Conservation (phyloP, 2,329 filamentous ascomycete genomes). For the Fusarium liriodendri region DNA sequence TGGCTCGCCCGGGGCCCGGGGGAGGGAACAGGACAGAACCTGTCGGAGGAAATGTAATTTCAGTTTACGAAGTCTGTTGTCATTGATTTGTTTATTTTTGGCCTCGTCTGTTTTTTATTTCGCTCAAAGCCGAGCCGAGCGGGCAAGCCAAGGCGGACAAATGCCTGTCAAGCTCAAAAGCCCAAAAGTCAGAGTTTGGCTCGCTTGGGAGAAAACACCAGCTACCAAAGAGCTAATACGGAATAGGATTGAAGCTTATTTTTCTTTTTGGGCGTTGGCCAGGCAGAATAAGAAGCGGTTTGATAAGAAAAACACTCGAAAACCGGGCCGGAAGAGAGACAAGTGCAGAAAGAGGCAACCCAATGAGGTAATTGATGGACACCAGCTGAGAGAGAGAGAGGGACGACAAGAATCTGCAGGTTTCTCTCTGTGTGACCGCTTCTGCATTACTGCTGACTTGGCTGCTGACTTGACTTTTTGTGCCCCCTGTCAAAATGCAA, state of each 20-base stretch:
- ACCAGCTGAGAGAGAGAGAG: not conserved
- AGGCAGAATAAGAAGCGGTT: not conserved
- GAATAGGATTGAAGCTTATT: conserved; percentile 1
- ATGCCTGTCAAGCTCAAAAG: not conserved
- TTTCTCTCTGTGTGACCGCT: conserved; percentile 3
- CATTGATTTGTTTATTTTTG: not conserved
- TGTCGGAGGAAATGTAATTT: not conserved
- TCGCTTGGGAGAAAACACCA: not conserved
- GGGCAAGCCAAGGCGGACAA: not conserved
- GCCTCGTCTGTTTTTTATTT: not conserved
- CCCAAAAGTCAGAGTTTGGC: not conserved
- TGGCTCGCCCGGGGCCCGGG: not conserved
- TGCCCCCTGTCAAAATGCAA: not conserved
- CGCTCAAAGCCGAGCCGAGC: not conserved
- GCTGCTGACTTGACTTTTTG: not conserved
- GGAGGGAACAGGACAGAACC: not conserved
- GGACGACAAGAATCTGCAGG: not conserved
- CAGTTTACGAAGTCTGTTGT: not conserved
- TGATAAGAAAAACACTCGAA: not conserved
- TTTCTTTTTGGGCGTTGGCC: not conserved
- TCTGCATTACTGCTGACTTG: conserved; percentile 24
- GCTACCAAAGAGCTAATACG: not conserved
- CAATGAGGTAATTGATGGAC: not conserved
- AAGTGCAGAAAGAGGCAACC: not conserved
- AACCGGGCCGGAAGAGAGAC: not conserved